Evolutionary conservation across 768 basidiomycete genomes (phyloP).

Genomic region (Mrakia frigida): DNA sequence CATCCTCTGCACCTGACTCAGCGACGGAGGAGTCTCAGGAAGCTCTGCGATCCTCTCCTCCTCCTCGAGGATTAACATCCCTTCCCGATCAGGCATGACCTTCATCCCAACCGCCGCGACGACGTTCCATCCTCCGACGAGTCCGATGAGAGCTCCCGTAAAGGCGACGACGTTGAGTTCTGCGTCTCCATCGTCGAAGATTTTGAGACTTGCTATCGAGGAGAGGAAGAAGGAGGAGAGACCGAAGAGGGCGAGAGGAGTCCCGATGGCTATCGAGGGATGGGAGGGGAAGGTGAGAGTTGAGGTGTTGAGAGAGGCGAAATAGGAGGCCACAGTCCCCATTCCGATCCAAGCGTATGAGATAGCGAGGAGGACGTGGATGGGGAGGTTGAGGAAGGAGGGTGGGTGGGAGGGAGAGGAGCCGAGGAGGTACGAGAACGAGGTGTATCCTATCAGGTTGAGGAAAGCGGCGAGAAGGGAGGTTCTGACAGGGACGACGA

Average conservation of each 20-base stretch:
- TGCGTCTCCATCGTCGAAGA: slow-evolving; percentile 21
- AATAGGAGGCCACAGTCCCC: slow-evolving; percentile 28
- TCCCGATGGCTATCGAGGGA: slow-evolving; percentile 26
- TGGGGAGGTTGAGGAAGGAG: slow-evolving; percentile 13
- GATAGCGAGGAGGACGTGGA: slow-evolving; percentile 13
- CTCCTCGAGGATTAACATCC: not conserved
- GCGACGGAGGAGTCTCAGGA: slow-evolving; percentile 7
- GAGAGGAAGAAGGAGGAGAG: slow-evolving; percentile 20
- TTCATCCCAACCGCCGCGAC: not conserved
- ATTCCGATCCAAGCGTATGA: slow-evolving; percentile 18
- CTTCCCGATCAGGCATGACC: slow-evolving; percentile 27
- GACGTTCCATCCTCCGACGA: slow-evolving; percentile 12
- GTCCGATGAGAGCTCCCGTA: not conserved
- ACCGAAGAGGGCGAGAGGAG: slow-evolving; percentile 29
- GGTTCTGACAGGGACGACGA: not conserved
- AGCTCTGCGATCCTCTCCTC: slow-evolving; percentile 16
- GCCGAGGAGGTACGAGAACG: slow-evolving; percentile 16
- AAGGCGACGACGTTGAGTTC: slow-evolving; percentile 28
- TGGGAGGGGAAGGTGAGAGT: slow-evolving; percentile 27
- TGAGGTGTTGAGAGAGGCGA: slow-evolving; percentile 27
- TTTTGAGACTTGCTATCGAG: not conserved
- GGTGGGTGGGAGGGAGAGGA: not conserved
- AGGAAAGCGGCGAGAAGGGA: slow-evolving; percentile 10
- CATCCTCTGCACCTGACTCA: slow-evolving; percentile 1
- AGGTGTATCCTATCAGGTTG: slow-evolving; percentile 17